Evolutionary conservation across 2,329 filamentous ascomycete species (phyloP).

Genomic region (Capronia americana): DNA sequence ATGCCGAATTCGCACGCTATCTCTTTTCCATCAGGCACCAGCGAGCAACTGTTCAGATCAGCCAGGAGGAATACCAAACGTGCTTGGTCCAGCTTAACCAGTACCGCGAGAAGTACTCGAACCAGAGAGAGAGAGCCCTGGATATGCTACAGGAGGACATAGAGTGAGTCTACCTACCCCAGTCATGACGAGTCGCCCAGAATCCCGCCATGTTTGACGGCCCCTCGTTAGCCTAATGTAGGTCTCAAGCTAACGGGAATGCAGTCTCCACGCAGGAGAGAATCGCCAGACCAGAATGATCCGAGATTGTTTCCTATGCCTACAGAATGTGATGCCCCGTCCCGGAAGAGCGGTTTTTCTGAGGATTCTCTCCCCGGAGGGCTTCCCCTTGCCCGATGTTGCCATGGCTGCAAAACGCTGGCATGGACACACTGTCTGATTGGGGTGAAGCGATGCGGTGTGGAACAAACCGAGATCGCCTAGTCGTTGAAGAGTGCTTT

Average conservation of each 20-base stretch:
- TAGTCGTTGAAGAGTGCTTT: neutral
- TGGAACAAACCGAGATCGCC: neutral
- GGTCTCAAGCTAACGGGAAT: neutral
- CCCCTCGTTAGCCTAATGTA: neutral
- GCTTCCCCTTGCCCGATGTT: neutral
- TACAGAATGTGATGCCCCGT: neutral
- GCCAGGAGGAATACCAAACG: neutral
- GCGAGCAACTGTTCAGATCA: neutral
- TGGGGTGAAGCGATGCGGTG: neutral
- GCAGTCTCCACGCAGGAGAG: neutral
- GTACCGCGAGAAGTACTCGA: neutral
- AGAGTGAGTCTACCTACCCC: neutral
- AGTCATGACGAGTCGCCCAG: neutral
- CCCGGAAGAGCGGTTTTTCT: neutral
- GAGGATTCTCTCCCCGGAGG: neutral
- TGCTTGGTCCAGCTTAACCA: neutral
- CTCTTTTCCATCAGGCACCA: neutral
- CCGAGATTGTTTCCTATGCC: neutral
- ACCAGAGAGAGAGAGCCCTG: neutral
- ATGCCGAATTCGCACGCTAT: neutral
- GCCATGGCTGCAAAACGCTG: neutral
- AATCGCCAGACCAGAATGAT: neutral
- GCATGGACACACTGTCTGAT: neutral
- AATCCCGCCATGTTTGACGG: neutral
- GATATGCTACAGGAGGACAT: neutral